Conservation (phyloP, 306 rosid genomes). For the Vigna nakashimae region DNA sequence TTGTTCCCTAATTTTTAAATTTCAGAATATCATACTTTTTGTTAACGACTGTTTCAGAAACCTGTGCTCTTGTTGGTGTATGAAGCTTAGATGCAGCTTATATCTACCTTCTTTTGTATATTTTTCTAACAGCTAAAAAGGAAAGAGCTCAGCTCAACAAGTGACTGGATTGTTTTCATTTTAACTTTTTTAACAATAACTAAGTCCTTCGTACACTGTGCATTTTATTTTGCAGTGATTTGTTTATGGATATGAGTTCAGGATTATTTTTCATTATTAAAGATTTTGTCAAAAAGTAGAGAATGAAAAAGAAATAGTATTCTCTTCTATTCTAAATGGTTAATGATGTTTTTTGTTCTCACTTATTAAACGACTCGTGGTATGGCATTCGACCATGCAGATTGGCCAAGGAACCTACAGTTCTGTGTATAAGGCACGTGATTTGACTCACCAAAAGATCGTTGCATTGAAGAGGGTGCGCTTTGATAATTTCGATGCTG, state of each 20-base stretch:
- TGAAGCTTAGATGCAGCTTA: neutral
- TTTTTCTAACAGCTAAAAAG: too few relatives aligned
- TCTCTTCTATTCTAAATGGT: neutral
- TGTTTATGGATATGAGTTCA: neutral
- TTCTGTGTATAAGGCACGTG: conserved; percentile 89
- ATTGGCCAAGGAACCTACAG: conserved; percentile 98
- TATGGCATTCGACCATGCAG: conserved; percentile 60
- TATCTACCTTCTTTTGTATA: too few relatives aligned
- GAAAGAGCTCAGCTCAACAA: too few relatives aligned
- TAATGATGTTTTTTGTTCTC: conserved; percentile 3
- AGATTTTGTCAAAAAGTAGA: neutral
- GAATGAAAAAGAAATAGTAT: conserved; percentile 2
- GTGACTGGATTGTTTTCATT: too few relatives aligned
- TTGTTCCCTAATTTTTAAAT: neutral
- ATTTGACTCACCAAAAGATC: conserved; percentile 60
- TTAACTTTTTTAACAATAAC: too few relatives aligned
- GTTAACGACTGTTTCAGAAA: neutral
- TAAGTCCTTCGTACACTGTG: neutral
- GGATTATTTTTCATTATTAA: neutral
- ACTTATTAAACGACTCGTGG: conserved; percentile 21
- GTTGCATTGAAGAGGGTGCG: conserved; percentile 94
- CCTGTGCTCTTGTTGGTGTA: neutral
- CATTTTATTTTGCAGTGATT: neutral
- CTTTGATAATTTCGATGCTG: conserved; percentile 85
- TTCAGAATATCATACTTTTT: conserved; percentile 19